Evolutionary conservation across 768 basidiomycete genomes (phyloP), one percentile per base, ranked within the genome.

Genomic region (Leccinum ochraceum): DNA sequence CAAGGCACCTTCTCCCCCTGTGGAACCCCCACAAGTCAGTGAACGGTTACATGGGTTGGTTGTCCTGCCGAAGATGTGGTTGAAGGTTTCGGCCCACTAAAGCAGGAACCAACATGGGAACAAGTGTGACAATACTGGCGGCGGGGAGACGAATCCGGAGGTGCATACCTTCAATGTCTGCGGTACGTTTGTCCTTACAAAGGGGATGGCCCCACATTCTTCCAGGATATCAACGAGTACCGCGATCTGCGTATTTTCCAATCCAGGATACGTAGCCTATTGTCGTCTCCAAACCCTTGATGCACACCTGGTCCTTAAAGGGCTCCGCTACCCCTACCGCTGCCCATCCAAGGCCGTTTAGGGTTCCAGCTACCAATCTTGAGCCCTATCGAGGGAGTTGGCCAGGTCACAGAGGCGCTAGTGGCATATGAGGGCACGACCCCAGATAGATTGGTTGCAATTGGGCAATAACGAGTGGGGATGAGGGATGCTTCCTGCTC

Each of bases 1-100:
- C 7, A 95, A 79, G 1, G 92, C 90, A 46, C 89, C 89, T 75
- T 95, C 94, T 36, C 93, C 94, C 7, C 94, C 94, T 4, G 88
- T 90, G 0, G 91, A 94, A 2, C 94, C 94, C 10, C 93, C 92
- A 5, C 78, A 75, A 6, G 89, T 92, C 50, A 92, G 77, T 14
- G 79, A 79, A 10, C 87, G 82, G 69, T 94, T 92, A 68, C 80
- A 77, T 0, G 93, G 93, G 66, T 94, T 93, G 16, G 76, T 68
- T 0, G 94, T 94, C 56, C 90, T 79, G 2, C 92, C 93, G 66
- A 89, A 95, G 30, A 94, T 78, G 61, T 86, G 75, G 67, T 95
- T 95, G 77, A 80, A 85, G 0, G 90, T 87, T 70, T 96, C 93
- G 2, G 81, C 78, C 83, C 86, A 91, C 91, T 90, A 61, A 1